These are phyloP conservation scores for Ailanthus altissimus DNA, from an alignment of 345 rosid genomes.

Conservation along the genomic window DNA sequence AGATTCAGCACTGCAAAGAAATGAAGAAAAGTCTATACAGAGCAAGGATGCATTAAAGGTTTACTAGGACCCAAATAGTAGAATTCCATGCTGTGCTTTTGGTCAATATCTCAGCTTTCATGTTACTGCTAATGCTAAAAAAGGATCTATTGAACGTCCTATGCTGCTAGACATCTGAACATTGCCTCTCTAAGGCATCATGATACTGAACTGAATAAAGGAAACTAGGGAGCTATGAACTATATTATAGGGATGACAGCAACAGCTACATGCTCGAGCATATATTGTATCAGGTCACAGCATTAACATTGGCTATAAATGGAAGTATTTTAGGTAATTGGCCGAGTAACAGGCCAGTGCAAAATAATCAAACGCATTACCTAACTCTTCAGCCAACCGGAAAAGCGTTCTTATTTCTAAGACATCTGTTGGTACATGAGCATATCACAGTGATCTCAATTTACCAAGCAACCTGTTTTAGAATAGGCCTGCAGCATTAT, in stretches of 20 bases:
- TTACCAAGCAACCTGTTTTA: not conserved
- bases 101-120: not conserved
- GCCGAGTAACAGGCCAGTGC: not conserved
- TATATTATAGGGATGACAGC: not conserved
- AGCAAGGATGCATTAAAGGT: not conserved
- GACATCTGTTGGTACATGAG: not conserved
- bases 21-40: not conserved
- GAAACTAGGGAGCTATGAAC: not conserved
- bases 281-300: not conserved
- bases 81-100: not conserved
- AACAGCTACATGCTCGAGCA: not conserved
- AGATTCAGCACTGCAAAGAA: not conserved
- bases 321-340: not conserved
- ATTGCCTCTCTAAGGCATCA: not conserved
- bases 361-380: not conserved
- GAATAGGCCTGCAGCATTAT: not conserved
- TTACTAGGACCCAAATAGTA: not conserved
- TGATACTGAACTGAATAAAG: not conserved
- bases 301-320: not conserved
- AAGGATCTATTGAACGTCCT: not conserved
- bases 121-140: not conserved
- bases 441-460: not conserved
- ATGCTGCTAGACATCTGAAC: not conserved
- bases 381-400: conserved; percentile 1
- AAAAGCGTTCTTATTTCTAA: conserved; percentile 7